Evolutionary conservation across 2,329 filamentous ascomycete genomes (phyloP), one percentile per base, ranked within the genome.

Genomic region (Verruconis gallopava): DNA sequence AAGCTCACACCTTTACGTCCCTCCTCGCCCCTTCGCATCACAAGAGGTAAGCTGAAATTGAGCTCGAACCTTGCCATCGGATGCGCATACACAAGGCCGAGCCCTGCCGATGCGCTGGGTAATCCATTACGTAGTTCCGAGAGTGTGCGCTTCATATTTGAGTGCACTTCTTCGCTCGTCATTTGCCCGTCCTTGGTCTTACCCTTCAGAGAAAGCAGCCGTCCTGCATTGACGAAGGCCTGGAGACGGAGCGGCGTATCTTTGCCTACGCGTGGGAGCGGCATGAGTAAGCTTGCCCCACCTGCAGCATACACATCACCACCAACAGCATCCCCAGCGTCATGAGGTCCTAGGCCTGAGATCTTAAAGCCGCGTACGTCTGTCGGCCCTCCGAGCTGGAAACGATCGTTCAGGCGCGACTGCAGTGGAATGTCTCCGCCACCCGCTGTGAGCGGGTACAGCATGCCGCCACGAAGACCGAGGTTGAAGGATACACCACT

Each of bases 321-420:
- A 11, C 91, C 91, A 0, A 94, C 77, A 1, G 88, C 79, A 61
- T 98, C 89, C 14, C 68, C 60, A 1, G 86, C 84, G 54, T 96
- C 89, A 48, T 82, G 81, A 3, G 91, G 88, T 5, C 91, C 91
- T 4, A 98, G 71, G 1, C 91, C 91, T 15, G 81, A 83, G 17
- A 93, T 74, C 45, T 85, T 79, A 70, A 98, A 98, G 2, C 91
- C 91, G 43, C 91, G 83, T 12, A 98, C 84, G 55, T 94, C 89
- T 3, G 86, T 94, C 3, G 91, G 89, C 0, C 91, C 91, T 34
- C 91, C 91, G 21, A 98, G 81, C 54, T 86, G 78, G 66, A 98
- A 98, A 35, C 91, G 85, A 60, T 98, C 91, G 57, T 93, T 95
- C 54, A 96, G 73, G 21, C 85, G 77, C 50, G 84, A 93, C 3